These are phyloP conservation scores for Collariella sp. DNA, from an alignment of 495 filamentous ascomycete species.

Conservation along the genomic window DNA sequence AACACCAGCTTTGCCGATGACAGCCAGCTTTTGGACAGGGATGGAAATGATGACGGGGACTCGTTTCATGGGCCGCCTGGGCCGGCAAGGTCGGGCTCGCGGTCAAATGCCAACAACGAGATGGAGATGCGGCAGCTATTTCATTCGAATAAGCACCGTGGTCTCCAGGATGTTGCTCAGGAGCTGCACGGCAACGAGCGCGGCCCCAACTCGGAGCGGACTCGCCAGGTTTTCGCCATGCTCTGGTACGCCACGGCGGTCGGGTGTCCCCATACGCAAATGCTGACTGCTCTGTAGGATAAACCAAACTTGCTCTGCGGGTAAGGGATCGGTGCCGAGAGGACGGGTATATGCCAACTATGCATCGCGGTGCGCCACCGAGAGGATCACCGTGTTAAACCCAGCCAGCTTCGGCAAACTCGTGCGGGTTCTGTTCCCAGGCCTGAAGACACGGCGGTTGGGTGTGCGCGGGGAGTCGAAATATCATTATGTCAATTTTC, in stretches of 20 bases:
- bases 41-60: conserved; percentile 59
- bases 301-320: conserved; percentile 68
- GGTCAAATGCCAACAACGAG: conserved; percentile 76
- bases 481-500: conserved; percentile 92
- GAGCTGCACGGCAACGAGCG: conserved; percentile 58
- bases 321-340: conserved; percentile 76
- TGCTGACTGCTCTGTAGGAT: conserved; percentile 50
- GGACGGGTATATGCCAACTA: conserved; percentile 92
- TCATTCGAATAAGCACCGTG: conserved; percentile 61
- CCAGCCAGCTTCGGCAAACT: conserved; percentile 97
- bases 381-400: conserved; percentile 86
- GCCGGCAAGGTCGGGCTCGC: conserved; percentile 50
- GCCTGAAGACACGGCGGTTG: conserved; percentile 81
- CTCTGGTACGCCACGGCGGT: conserved; percentile 61
- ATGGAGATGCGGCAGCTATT: conserved; percentile 83
- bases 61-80: conserved; percentile 45
- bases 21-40: conserved; percentile 56
- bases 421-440: conserved; percentile 90
- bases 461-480: conserved; percentile 96
- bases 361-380: conserved; percentile 78
- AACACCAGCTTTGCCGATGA: conserved; percentile 59
- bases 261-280: conserved; percentile 2
- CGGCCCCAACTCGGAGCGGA: conserved; percentile 77
- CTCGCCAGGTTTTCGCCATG: conserved; percentile 96
- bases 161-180: conserved; percentile 70